phyloP scores from a whole-genome alignment of 1,284 basidiomycete species.

The Heterobasidion occidentale region DNA sequence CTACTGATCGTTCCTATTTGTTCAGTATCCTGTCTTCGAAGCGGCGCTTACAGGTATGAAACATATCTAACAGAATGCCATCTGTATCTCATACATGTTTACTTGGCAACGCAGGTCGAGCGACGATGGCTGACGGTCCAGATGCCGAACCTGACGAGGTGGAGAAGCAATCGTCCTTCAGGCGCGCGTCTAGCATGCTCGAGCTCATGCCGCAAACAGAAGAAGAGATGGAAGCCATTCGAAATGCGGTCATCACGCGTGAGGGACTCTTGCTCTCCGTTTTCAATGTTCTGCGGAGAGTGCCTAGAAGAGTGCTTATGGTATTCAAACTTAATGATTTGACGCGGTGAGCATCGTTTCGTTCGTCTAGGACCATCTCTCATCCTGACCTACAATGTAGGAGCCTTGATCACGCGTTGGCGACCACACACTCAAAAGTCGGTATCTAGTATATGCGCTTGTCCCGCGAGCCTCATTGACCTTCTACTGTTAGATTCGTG shows the following conservation, averaged over 20 bases:
- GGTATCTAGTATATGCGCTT: conserved; percentile 8
- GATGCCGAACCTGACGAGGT: conserved; percentile 24
- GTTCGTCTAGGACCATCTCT: background rate
- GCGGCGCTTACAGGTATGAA: conserved; percentile 67
- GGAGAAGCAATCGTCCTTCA: conserved; percentile 22
- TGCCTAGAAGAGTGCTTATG: conserved; percentile 85
- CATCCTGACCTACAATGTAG: conserved; percentile 24
- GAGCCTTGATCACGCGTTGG: conserved; percentile 62
- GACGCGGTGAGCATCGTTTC: conserved; percentile 42
- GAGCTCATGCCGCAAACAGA: conserved; percentile 62
- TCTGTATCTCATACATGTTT: background rate
- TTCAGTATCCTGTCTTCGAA: conserved; percentile 78
- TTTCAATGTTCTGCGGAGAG: conserved; percentile 75
- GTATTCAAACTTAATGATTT: conserved; percentile 82
- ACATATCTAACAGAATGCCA: background rate
- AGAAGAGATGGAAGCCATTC: conserved; percentile 72
- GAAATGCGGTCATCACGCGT: conserved; percentile 69
- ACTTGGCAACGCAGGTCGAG: conserved; percentile 33
- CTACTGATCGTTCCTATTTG: background rate
- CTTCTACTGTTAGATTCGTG: conserved; percentile 44
- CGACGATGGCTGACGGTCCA: conserved; percentile 46
- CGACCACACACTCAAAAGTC: conserved; percentile 70
- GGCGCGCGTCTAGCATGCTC: conserved; percentile 67
- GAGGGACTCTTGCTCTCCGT: conserved; percentile 81
- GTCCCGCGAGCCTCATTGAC: too few relatives aligned